Percentiles rank a stretch among this genome's conserved stretches.
Conservation (phyloP, 306 rosid species). For the Glycyrrhiza uralensis region DNA sequence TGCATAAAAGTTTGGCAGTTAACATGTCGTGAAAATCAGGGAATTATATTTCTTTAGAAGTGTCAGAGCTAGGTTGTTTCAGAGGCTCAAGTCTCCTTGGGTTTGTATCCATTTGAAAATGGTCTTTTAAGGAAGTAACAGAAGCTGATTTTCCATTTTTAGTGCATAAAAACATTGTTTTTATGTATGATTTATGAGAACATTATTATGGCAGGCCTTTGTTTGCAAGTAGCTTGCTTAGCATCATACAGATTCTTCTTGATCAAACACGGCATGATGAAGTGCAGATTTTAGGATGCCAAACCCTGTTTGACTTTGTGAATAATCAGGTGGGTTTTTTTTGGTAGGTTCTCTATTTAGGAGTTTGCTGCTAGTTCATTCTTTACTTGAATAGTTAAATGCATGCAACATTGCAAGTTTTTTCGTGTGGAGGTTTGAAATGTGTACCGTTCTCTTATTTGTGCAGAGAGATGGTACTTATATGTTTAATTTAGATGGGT, state of each 20-base stretch:
- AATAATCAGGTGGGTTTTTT: conserved; percentile 60
- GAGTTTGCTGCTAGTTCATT: conserved; percentile 3
- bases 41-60: neutral
- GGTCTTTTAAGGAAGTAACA: neutral
- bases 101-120: neutral
- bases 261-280: conserved; percentile 64
- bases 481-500: conserved; percentile 67
- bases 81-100: conserved; percentile 1
- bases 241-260: conserved; percentile 63
- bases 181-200: conserved; percentile 12
- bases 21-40: neutral
- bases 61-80: neutral
- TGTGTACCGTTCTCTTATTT: neutral
- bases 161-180: neutral
- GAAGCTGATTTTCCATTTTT: conserved; percentile 1
- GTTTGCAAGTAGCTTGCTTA: conserved; percentile 72
- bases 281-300: conserved; percentile 66
- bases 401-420: neutral
- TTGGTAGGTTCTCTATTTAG: conserved; percentile 29
- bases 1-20: neutral
- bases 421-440: neutral
- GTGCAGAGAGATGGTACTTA: conserved; percentile 71
- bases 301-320: conserved; percentile 61
- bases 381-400: neutral
- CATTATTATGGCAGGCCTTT: conserved; percentile 52